Conservation (phyloP, 768 basidiomycete species). For the Pleurotus ostreatus region DNA sequence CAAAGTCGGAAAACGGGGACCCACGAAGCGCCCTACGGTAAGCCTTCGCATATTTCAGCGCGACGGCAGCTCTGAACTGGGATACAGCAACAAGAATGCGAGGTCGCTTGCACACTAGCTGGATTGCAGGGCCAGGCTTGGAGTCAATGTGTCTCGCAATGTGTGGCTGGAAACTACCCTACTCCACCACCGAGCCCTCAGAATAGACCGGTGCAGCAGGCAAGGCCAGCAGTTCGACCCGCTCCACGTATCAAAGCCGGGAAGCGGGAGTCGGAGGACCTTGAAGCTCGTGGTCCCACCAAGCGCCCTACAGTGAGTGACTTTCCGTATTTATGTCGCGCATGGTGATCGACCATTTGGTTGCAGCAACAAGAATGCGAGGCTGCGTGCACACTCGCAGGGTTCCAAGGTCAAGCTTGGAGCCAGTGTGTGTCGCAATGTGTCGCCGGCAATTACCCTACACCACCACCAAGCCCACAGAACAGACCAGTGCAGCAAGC, state of each 20-base stretch:
- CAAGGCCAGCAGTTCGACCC: too few species aligned
- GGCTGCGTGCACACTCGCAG: not conserved
- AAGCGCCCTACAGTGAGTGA: not conserved
- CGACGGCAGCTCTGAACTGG: not conserved
- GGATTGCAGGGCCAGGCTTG: not conserved
- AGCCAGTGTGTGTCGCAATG: not conserved
- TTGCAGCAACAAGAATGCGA: constrained; percentile 1
- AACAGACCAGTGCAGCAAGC: not conserved
- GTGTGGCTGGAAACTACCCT: not conserved
- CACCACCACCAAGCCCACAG: not conserved
- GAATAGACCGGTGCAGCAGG: too few species aligned
- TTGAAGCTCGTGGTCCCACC: not conserved
- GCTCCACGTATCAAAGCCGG: too few species aligned
- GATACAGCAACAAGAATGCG: not conserved
- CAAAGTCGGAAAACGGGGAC: not conserved
- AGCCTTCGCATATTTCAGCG: not conserved
- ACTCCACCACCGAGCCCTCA: not conserved
- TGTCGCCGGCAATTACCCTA: not conserved
- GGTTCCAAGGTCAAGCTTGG: not conserved
- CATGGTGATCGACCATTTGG: too few species aligned
- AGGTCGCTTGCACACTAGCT: not conserved
- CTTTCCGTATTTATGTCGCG: not conserved
- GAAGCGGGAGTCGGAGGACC: not conserved
- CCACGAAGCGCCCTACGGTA: not conserved
- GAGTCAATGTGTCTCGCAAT: not conserved